phyloP scores from a whole-genome alignment of 805 yeast species.

The Pichia kluyveri region DNA sequence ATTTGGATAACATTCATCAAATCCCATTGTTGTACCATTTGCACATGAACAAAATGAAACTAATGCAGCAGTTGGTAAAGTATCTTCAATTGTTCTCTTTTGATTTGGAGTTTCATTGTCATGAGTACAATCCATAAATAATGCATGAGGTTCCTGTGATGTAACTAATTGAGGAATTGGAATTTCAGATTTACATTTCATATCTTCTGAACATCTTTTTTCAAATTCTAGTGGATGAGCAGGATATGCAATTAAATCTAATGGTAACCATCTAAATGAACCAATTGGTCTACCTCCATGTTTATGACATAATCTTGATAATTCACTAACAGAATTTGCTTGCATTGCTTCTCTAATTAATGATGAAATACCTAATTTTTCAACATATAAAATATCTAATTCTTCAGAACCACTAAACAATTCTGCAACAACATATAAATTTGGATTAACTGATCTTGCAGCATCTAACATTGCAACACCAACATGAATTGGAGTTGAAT shows the following conservation, averaged over 20 bases:
- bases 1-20: slow-evolving; percentile 84
- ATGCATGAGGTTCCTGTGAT: slow-evolving; percentile 78
- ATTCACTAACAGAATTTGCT: slow-evolving; percentile 81
- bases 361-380: slow-evolving; percentile 80
- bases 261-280: slow-evolving; percentile 70
- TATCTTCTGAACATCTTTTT: slow-evolving; percentile 18
- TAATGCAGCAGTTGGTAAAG: slow-evolving; percentile 88
- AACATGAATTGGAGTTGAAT: slow-evolving; percentile 92
- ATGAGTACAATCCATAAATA: slow-evolving; percentile 97
- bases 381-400: slow-evolving; percentile 84
- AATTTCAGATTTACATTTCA: slow-evolving; percentile 45
- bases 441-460: slow-evolving; percentile 78
- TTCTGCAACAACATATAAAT: slow-evolving; percentile 89
- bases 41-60: slow-evolving; percentile 92
- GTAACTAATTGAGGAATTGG: slow-evolving; percentile 59
- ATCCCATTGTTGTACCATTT: slow-evolving; percentile 89
- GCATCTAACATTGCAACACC: slow-evolving; percentile 83
- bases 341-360: slow-evolving; percentile 96
- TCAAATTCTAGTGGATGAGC: slow-evolving; percentile 32
- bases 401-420: slow-evolving; percentile 88
- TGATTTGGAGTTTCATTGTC: slow-evolving; percentile 88
- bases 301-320: slow-evolving; percentile 76
- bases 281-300: slow-evolving; percentile 97
- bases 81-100: slow-evolving; percentile 88
- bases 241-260: slow-evolving; percentile 66